Conservation (phyloP, 2,329 filamentous ascomycete species). For the Penicillium sp. region DNA sequence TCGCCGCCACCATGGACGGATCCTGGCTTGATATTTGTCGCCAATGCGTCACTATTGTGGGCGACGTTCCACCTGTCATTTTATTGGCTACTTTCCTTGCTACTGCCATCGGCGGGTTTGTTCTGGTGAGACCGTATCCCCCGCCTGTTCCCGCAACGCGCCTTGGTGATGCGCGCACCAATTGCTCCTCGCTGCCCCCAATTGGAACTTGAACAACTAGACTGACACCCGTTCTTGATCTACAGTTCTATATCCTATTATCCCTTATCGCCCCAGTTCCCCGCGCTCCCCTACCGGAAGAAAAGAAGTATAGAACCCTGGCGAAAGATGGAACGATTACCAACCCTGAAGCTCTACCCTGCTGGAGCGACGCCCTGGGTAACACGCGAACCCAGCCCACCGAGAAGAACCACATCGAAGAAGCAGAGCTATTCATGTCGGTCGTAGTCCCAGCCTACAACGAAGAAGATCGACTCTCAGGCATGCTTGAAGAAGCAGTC, state of each 20-base stretch:
- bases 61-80: constrained; percentile 29
- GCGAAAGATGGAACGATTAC: constrained; percentile 61
- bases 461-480: constrained; percentile 77
- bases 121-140: constrained; percentile 32
- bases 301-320: constrained; percentile 82
- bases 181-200: neutral
- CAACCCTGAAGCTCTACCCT: constrained; percentile 63
- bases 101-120: constrained; percentile 31
- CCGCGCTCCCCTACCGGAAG: constrained; percentile 68
- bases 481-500: constrained; percentile 88
- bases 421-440: constrained; percentile 79
- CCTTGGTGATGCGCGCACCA: constrained; percentile 1
- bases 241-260: constrained; percentile 65
- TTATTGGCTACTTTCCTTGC: constrained; percentile 30
- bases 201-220: neutral
- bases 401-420: constrained; percentile 57
- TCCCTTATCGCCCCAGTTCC: constrained; percentile 78
- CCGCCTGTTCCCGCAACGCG: neutral
- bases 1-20: constrained; percentile 29
- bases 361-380: constrained; percentile 80
- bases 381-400: constrained; percentile 54
- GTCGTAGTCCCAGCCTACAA: constrained; percentile 96
- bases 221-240: neutral
- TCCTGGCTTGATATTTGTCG: constrained; percentile 31
- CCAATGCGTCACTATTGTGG: constrained; percentile 32